A percentile compares a stretch with the other conserved stretches of the same genome.
Conservation (phyloP, 129 eudicot genomes). For the Centella asiatica region DNA sequence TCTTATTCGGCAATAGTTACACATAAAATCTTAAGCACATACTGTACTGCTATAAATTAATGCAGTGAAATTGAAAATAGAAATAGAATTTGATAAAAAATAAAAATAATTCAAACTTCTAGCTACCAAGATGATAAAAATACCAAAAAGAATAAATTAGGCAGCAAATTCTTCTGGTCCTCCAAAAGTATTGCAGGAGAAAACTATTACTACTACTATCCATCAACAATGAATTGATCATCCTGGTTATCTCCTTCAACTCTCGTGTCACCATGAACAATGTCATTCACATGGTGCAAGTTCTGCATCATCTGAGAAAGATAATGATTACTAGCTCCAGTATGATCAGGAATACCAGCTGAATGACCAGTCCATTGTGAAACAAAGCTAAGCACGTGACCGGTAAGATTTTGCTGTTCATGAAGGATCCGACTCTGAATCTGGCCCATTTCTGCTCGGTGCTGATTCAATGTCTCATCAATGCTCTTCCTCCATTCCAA, state of each 20-base stretch:
- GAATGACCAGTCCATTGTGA: conserved; percentile 83
- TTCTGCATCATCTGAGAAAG: conserved; percentile 91
- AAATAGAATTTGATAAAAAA: too few relatives aligned
- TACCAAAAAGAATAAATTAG: too few relatives aligned
- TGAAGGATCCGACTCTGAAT: conserved; percentile 71
- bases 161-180: too few relatives aligned
- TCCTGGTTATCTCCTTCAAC: conserved; percentile 80
- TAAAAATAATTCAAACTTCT: too few relatives aligned
- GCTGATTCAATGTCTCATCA: conserved; percentile 67
- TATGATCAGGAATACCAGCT: conserved; percentile 54
- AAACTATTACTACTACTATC: conserved; percentile 23
- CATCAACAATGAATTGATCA: conserved; percentile 81
- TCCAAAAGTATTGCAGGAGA: conserved; percentile 3
- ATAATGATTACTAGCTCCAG: conserved; percentile 59
- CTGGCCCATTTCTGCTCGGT: conserved; percentile 77
- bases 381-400: conserved; percentile 66
- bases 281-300: conserved; percentile 71
- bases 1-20: too few relatives aligned
- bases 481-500: conserved; percentile 76
- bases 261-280: conserved; percentile 72
- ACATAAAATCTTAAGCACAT: too few relatives aligned
- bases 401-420: conserved; percentile 73
- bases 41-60: too few relatives aligned
- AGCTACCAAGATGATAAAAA: too few relatives aligned
- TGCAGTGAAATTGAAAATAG: too few relatives aligned